Evolutionary conservation across 257 asterid species (phyloP).

Genomic region (Gentiana straminea): DNA sequence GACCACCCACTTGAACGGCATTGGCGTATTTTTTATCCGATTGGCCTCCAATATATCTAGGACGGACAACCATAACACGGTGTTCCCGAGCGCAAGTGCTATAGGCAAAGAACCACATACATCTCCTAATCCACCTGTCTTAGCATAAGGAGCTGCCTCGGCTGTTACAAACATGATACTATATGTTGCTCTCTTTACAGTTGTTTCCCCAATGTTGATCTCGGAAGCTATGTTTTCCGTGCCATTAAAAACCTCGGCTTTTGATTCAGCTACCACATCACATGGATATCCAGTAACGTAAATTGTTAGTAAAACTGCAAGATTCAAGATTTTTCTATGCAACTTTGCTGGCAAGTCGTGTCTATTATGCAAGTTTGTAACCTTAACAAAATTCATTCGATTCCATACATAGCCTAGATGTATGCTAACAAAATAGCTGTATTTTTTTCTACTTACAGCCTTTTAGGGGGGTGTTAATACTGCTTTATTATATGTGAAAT

Average conservation of each 20-base stretch:
- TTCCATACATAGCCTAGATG: neutral
- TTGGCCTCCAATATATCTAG: constrained; percentile 56
- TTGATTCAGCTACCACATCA: constrained; percentile 27
- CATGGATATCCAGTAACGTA: constrained; percentile 17
- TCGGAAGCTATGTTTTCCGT: constrained; percentile 23
- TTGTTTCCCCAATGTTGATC: constrained; percentile 18
- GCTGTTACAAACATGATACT: constrained; percentile 67
- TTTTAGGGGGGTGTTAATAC: too few species aligned
- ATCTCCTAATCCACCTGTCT: constrained; percentile 97
- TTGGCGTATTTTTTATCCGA: constrained; percentile 47
- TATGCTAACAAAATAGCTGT: too few species aligned
- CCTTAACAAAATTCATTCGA: neutral
- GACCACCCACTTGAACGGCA: constrained; percentile 42
- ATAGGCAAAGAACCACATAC: constrained; percentile 96
- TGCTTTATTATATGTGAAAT: too few species aligned
- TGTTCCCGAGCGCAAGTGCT: constrained; percentile 82
- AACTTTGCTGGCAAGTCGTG: neutral
- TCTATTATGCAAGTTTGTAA: neutral
- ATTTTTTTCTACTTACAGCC: too few species aligned
- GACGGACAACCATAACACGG: constrained; percentile 94
- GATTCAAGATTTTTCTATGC: neutral
- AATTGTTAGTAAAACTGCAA: constrained; percentile 4
- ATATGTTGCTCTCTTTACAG: constrained; percentile 22
- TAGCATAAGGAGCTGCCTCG: constrained; percentile 95
- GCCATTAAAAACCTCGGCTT: constrained; percentile 18